A percentile compares a stretch with the other conserved stretches of the same genome.
Conservation (phyloP, 768 basidiomycete species). For the Pleurotus salmoneostramineus region DNA sequence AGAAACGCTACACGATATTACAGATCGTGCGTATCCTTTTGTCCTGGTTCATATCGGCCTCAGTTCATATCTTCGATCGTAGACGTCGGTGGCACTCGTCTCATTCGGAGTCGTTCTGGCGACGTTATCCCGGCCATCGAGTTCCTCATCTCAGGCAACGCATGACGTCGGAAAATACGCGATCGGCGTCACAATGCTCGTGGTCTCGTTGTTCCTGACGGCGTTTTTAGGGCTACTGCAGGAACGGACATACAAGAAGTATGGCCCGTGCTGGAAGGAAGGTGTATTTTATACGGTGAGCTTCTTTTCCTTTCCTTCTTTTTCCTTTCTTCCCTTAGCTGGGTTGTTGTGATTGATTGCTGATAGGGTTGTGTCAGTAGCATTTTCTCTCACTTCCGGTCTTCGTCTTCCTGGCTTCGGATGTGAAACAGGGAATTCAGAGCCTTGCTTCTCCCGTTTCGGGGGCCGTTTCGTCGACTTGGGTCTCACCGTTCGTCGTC, state of each 20-base stretch:
- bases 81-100: slow-evolving; percentile 67
- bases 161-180: slow-evolving; percentile 43
- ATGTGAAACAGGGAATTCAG: slow-evolving; percentile 52
- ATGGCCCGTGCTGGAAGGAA: slow-evolving; percentile 81
- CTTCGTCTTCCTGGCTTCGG: slow-evolving; percentile 57
- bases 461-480: slow-evolving; percentile 19
- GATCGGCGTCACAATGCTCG: slow-evolving; percentile 67
- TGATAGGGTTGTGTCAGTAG: slow-evolving; percentile 29
- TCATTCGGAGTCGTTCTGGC: slow-evolving; percentile 69
- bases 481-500: slow-evolving; percentile 47
- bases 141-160: slow-evolving; percentile 17
- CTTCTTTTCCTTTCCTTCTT: not conserved
- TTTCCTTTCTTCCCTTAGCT: not conserved
- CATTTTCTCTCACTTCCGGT: slow-evolving; percentile 77
- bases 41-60: not conserved
- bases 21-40: slow-evolving; percentile 52
- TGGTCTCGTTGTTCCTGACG: slow-evolving; percentile 61
- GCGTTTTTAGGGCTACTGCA: slow-evolving; percentile 71
- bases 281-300: slow-evolving; percentile 80
- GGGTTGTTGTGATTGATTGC: not conserved
- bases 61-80: not conserved
- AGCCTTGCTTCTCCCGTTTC: slow-evolving; percentile 31
- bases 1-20: slow-evolving; percentile 50
- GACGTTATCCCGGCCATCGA: slow-evolving; percentile 57
- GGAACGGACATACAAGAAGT: slow-evolving; percentile 68